Percentiles rank a stretch among this genome's conserved stretches.
Conservation (phyloP, 108 stramenopile species). For the Mediolabrus comicus region DNA sequence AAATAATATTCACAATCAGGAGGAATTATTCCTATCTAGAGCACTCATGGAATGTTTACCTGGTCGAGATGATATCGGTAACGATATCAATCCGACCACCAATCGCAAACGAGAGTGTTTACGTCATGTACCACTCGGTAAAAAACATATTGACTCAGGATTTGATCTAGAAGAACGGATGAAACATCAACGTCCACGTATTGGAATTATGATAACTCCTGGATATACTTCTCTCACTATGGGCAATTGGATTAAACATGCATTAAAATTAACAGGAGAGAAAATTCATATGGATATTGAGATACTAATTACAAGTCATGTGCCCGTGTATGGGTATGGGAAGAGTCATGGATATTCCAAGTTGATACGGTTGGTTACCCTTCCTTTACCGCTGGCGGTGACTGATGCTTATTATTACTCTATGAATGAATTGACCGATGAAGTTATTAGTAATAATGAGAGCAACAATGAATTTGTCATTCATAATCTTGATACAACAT, state of each 20-base stretch:
- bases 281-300: slow-evolving; percentile 38
- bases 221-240: slow-evolving; percentile 16
- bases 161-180: neutral
- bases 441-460: neutral
- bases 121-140: slow-evolving; percentile 23
- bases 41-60: slow-evolving; percentile 31
- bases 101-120: slow-evolving; percentile 27
- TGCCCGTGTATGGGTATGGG: slow-evolving; percentile 90
- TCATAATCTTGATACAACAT: neutral
- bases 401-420: slow-evolving; percentile 27
- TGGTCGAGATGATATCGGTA: slow-evolving; percentile 24
- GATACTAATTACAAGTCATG: slow-evolving; percentile 57
- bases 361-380: slow-evolving; percentile 64
- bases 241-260: slow-evolving; percentile 9
- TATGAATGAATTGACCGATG: neutral
- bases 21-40: slow-evolving; percentile 10
- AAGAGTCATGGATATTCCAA: slow-evolving; percentile 85
- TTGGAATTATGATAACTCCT: slow-evolving; percentile 35
- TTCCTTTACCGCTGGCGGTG: slow-evolving; percentile 57
- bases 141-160: neutral
- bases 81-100: slow-evolving; percentile 35
- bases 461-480: slow-evolving; percentile 3
- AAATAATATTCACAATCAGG: no score
- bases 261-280: neutral
- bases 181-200: slow-evolving; percentile 18